Evolutionary conservation across 768 basidiomycete species (phyloP), one percentile per base, ranked within the genome.

Genomic region (Naganishia vishniacii): DNA sequence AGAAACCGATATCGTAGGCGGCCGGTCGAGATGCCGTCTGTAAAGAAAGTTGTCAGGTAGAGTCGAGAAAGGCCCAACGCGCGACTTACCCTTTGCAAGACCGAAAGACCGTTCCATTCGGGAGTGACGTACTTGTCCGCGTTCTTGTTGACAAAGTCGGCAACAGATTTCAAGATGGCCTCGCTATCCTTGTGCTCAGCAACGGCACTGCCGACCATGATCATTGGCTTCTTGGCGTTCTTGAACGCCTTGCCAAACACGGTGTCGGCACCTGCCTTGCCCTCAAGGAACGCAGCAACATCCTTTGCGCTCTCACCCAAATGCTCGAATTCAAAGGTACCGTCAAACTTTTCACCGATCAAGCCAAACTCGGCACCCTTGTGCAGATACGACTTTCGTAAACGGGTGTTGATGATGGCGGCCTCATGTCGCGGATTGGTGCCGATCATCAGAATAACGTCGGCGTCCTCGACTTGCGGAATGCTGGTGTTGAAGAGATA

Each of bases 391-490:
- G 85, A 87, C 82, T 91, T 93, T 70, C 95, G 84, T 71, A 99
- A 90, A 67, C 95, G 89, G 26, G 93, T 91, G 82, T 98, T 99
- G 69, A 98, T 82, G 61, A 97, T 93, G 23, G 95, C 88, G 4
- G 92, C 95, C 78, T 99, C 95, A 75, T 97, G 93, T 20, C 95
- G 83, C 11, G 94, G 94, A 79, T 98, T 95, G 45, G 92, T 95
- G 62, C 94, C 95, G 70, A 98, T 85, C 29, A 99, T 84, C 8
- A 98, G 84, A 68, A 99, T 89, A 20, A 80, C 89, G 70, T 99
- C 95, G 25, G 95, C 93, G 48, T 86, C 81, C 73, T 95, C 95
- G 28, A 94, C 82, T 25, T 88, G 88, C 28, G 91, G 86, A 64
- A 99, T 91, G 25, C 88, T 90, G 9, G 87, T 81, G 79, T 97